Conservation (phyloP, 2,329 filamentous ascomycete species). For the Penicillium expansum region DNA sequence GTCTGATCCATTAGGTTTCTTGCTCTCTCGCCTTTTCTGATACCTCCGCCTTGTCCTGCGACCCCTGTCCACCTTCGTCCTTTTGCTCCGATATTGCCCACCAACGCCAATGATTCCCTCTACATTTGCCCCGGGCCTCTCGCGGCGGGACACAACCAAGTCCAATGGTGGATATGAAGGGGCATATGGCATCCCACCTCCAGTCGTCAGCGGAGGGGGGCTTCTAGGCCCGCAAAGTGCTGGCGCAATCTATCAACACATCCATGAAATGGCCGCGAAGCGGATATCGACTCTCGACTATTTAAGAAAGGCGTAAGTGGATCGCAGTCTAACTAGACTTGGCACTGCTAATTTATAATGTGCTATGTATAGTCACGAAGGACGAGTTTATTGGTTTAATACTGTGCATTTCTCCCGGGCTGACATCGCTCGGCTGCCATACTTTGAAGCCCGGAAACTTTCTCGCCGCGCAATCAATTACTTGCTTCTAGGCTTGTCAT, state of each 20-base stretch:
- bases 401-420: slow-evolving; percentile 85
- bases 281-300: slow-evolving; percentile 93
- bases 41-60: not conserved
- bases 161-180: slow-evolving; percentile 31
- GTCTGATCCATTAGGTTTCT: not conserved
- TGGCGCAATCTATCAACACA: slow-evolving; percentile 59
- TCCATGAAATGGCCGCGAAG: slow-evolving; percentile 86
- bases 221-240: slow-evolving; percentile 50
- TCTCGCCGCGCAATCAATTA: slow-evolving; percentile 90
- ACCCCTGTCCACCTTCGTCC: not conserved
- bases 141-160: slow-evolving; percentile 37
- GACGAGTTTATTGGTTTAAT: slow-evolving; percentile 97
- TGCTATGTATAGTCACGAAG: slow-evolving; percentile 68
- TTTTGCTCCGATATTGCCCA: not conserved
- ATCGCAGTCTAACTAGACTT: not conserved
- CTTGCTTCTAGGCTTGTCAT: slow-evolving; percentile 84
- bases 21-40: not conserved
- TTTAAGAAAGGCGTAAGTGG: slow-evolving; percentile 78
- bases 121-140: slow-evolving; percentile 32
- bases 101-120: slow-evolving; percentile 32
- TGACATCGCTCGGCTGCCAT: slow-evolving; percentile 78
- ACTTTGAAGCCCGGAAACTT: slow-evolving; percentile 79
- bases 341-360: slow-evolving; percentile 13
- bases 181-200: slow-evolving; percentile 26
- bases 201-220: slow-evolving; percentile 32